phyloP scores from a whole-genome alignment of 306 rosid genomes.

The Fagus crenata region DNA sequence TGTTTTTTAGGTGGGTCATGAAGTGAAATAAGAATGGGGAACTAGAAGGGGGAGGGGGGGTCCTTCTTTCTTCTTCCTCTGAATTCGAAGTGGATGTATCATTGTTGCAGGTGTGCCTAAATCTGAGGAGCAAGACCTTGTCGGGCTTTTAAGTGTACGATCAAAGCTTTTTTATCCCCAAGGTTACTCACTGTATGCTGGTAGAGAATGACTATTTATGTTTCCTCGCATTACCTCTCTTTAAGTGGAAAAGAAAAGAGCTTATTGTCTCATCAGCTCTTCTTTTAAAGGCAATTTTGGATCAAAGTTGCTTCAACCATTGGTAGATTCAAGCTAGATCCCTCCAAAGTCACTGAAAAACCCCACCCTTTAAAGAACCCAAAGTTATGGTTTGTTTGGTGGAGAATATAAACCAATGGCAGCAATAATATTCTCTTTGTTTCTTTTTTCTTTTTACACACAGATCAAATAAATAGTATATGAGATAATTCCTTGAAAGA shows the following conservation, averaged over 20 bases:
- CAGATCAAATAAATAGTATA: too few species aligned
- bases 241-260: conserved; percentile 32
- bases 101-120: conserved; percentile 46
- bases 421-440: too few species aligned
- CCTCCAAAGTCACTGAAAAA: conserved; percentile 12
- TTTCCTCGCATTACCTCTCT: conserved; percentile 30
- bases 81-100: conserved; percentile 62
- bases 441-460: too few species aligned
- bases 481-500: too few species aligned
- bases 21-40: conserved; percentile 19
- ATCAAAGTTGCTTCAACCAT: conserved; percentile 19
- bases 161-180: conserved; percentile 41
- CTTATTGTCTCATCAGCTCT: conserved; percentile 36
- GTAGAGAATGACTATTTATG: conserved; percentile 39
- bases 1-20: conserved; percentile 35
- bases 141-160: conserved; percentile 63
- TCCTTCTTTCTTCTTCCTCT: conserved; percentile 30
- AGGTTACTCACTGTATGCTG: conserved; percentile 43
- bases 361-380: conserved; percentile 39
- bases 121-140: conserved; percentile 50
- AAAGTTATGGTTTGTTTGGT: conserved; percentile 17
- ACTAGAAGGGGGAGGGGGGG: conserved; percentile 36
- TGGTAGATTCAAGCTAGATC: conserved; percentile 32
- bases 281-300: conserved; percentile 55
- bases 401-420: too few species aligned